These are phyloP conservation scores for Cryoendolithus antarcticus DNA, from an alignment of 2,329 filamentous ascomycete species.

Conservation along the genomic window DNA sequence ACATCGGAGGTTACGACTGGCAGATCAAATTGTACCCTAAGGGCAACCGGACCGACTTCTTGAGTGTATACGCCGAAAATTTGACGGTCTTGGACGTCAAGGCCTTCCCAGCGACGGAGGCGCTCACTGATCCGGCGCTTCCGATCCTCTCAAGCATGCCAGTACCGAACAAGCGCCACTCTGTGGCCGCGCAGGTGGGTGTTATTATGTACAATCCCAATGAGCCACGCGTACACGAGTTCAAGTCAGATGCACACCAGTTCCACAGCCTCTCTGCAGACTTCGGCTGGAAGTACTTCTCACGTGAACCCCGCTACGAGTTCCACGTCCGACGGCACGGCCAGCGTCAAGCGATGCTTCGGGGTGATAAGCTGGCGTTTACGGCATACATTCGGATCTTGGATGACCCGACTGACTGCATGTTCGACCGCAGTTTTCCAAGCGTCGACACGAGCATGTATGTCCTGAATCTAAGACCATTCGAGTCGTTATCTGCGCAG, in stretches of 20 bases:
- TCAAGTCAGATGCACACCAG: constrained; percentile 45
- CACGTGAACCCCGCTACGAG: constrained; percentile 43
- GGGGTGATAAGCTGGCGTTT: constrained; percentile 49
- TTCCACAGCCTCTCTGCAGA: constrained; percentile 47
- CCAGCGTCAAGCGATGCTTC: constrained; percentile 46
- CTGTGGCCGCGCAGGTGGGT: constrained; percentile 46
- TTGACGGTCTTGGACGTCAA: constrained; percentile 31
- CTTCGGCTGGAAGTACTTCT: constrained; percentile 52
- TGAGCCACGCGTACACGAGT: constrained; percentile 47
- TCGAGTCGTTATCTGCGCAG: constrained; percentile 21
- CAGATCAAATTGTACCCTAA: constrained; percentile 53
- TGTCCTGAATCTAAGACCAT: constrained; percentile 45
- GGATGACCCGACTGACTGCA: constrained; percentile 45
- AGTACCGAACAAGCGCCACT: constrained; percentile 27
- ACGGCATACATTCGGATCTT: constrained; percentile 50
- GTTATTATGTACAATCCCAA: constrained; percentile 52
- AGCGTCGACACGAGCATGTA: constrained; percentile 33
- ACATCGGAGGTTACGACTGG: constrained; percentile 50
- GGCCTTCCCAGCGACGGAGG: constrained; percentile 13
- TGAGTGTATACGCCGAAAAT: constrained; percentile 51
- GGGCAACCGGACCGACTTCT: constrained; percentile 45
- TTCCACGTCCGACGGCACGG: constrained; percentile 45
- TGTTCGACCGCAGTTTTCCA: constrained; percentile 40
- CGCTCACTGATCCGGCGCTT: constrained; percentile 17
- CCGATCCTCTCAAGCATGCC: constrained; percentile 14